Percentiles rank a stretch among this genome's conserved stretches.
Conservation (phyloP, 768 basidiomycete species). For the Basidioascus undulatus region DNA sequence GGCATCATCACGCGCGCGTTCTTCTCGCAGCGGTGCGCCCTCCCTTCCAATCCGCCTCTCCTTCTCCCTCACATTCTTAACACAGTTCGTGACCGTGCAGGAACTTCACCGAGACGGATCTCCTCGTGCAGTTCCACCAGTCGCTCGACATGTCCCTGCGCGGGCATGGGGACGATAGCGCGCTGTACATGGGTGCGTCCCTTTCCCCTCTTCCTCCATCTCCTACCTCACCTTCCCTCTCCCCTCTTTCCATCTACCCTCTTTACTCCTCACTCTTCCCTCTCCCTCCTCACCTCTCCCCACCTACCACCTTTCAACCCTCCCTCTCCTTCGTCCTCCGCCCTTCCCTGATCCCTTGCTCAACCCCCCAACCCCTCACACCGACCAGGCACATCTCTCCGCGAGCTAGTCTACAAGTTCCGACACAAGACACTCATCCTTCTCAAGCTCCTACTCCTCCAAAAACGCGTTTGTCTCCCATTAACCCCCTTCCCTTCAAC, state of each 20-base stretch:
- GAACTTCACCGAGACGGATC: conserved; percentile 65
- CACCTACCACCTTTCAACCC: too few relatives aligned
- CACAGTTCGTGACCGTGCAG: conserved; percentile 23
- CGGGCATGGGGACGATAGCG: conserved; percentile 67
- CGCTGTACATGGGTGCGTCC: conserved; percentile 71
- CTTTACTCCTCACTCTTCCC: conserved; percentile 36
- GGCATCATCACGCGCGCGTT: conserved; percentile 81
- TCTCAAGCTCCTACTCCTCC: conserved; percentile 82
- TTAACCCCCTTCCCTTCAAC: too few relatives aligned
- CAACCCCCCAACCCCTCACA: too few relatives aligned
- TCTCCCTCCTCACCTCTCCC: neutral
- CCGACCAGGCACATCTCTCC: conserved; percentile 33
- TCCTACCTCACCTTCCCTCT: neutral
- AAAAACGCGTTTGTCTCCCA: too few relatives aligned
- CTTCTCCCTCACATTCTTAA: neutral
- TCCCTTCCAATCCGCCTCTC: neutral
- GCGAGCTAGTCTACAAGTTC: conserved; percentile 82
- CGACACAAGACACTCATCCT: conserved; percentile 75
- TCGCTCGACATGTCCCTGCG: conserved; percentile 53
- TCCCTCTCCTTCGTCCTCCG: too few relatives aligned
- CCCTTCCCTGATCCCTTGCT: too few relatives aligned
- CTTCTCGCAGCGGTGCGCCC: conserved; percentile 47
- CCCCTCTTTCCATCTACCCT: neutral
- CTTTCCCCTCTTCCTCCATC: neutral
- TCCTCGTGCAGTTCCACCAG: conserved; percentile 65